Evolutionary conservation across 345 rosid genomes (phyloP).

Genomic region (Rhizophora mangle): DNA sequence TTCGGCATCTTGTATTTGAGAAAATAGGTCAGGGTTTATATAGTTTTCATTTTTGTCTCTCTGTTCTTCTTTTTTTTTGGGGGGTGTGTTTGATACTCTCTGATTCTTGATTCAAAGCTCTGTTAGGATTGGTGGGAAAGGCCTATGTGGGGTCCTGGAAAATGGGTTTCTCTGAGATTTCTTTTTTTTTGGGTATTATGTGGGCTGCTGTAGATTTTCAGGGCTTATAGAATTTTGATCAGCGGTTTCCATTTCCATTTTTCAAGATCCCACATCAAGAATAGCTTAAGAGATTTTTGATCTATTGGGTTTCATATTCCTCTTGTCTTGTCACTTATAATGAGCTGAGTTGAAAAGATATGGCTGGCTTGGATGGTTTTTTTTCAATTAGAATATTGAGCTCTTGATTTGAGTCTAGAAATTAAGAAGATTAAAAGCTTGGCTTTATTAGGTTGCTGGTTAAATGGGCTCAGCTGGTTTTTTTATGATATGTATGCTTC

Average conservation of each 20-base stretch:
- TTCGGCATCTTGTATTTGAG: not conserved
- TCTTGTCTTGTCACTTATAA: not conserved
- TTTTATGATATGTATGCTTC: slow-evolving; percentile 25
- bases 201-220: not conserved
- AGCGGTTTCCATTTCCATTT: not conserved
- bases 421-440: not conserved
- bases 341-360: not conserved
- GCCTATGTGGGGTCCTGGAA: not conserved
- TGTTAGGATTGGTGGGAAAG: not conserved
- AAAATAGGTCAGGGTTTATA: not conserved
- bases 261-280: not conserved
- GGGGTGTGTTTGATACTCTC: not conserved
- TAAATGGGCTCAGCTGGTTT: slow-evolving; percentile 41
- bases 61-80: too few species aligned
- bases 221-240: not conserved
- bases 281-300: not conserved
- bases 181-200: not conserved
- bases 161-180: not conserved
- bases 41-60: not conserved
- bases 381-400: not conserved
- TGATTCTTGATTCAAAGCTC: not conserved
- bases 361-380: not conserved
- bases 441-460: not conserved
- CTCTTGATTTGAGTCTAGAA: not conserved
- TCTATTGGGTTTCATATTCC: slow-evolving; percentile 1